These are phyloP conservation scores for Populus tremula DNA, from an alignment of 345 rosid species.

Conservation along the genomic window DNA sequence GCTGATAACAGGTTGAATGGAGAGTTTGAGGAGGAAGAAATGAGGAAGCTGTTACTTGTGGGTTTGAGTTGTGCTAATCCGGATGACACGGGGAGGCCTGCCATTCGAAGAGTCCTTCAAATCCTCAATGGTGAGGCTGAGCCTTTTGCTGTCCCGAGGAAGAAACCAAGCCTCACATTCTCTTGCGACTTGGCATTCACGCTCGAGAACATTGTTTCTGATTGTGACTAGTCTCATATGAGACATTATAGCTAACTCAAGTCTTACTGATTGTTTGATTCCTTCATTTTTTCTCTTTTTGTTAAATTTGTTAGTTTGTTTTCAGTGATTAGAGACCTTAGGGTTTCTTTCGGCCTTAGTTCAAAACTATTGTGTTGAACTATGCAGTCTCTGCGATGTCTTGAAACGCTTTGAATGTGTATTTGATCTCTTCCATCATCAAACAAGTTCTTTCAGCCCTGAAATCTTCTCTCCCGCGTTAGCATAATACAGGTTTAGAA, in stretches of 20 bases:
- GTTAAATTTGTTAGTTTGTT: conserved; percentile 10
- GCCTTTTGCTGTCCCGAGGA: conserved; percentile 50
- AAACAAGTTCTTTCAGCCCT: background rate
- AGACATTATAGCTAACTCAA: conserved; percentile 1
- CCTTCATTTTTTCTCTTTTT: conserved; percentile 17
- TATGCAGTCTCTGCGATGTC: conserved; percentile 24
- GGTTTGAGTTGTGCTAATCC: conserved; percentile 90
- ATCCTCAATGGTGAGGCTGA: conserved; percentile 68
- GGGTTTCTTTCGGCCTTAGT: conserved; percentile 37
- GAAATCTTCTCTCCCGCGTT: background rate
- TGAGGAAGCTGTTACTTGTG: conserved; percentile 76
- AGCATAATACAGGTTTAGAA: too few relatives aligned
- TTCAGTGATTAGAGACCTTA: conserved; percentile 11
- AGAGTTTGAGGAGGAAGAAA: conserved; percentile 57
- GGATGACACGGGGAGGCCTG: conserved; percentile 66
- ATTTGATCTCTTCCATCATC: background rate
- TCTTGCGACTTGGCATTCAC: conserved; percentile 49
- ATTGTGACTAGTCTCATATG: conserved; percentile 39
- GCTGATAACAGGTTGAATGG: conserved; percentile 70
- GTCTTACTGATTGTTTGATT: conserved; percentile 34
- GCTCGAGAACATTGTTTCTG: conserved; percentile 82
- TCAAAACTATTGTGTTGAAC: conserved; percentile 67
- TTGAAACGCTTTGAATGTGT: conserved; percentile 4
- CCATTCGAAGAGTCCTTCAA: conserved; percentile 83
- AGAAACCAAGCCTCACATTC: conserved; percentile 80